Evolutionary conservation across 139 green algal genomes (phyloP).

Genomic region (Micractinium conductrix): DNA sequence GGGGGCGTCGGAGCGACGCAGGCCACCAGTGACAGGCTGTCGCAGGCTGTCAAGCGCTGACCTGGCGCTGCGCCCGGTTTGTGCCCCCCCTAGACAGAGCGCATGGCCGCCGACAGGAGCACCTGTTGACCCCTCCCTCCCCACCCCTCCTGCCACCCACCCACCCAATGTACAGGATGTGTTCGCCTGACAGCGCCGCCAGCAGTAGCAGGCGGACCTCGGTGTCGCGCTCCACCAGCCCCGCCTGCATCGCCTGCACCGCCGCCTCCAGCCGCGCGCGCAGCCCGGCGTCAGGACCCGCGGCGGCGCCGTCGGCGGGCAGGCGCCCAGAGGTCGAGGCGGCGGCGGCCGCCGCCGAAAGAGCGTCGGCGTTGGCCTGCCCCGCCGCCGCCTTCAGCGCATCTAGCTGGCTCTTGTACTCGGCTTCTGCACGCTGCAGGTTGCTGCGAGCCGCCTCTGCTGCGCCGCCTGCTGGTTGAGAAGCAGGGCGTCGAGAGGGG

Average conservation of each 20-base stretch:
- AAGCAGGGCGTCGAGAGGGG: not conserved
- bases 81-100: too few relatives aligned
- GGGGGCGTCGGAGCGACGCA: too few relatives aligned
- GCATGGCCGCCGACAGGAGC: too few relatives aligned
- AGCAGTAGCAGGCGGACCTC: slow-evolving; percentile 89
- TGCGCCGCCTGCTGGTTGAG: not conserved
- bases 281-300: slow-evolving; percentile 10
- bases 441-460: not conserved
- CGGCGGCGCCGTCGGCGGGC: too few relatives aligned
- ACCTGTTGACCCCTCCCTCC: too few relatives aligned
- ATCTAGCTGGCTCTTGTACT: slow-evolving; percentile 51
- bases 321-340: not conserved
- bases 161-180: slow-evolving; percentile 88
- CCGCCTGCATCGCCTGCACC: slow-evolving; percentile 67
- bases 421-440: not conserved
- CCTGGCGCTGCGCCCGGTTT: too few relatives aligned
- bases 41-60: too few relatives aligned
- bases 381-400: slow-evolving; percentile 37
- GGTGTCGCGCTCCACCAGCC: slow-evolving; percentile 86
- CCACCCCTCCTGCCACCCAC: too few relatives aligned
- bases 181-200: slow-evolving; percentile 84
- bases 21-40: too few relatives aligned
- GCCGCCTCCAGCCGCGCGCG: slow-evolving; percentile 45
- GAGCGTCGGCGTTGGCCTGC: not conserved
- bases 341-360: slow-evolving; percentile 2